phyloP scores from a whole-genome alignment of 352 stramenopile species.

The Globisporangium nagaii region DNA sequence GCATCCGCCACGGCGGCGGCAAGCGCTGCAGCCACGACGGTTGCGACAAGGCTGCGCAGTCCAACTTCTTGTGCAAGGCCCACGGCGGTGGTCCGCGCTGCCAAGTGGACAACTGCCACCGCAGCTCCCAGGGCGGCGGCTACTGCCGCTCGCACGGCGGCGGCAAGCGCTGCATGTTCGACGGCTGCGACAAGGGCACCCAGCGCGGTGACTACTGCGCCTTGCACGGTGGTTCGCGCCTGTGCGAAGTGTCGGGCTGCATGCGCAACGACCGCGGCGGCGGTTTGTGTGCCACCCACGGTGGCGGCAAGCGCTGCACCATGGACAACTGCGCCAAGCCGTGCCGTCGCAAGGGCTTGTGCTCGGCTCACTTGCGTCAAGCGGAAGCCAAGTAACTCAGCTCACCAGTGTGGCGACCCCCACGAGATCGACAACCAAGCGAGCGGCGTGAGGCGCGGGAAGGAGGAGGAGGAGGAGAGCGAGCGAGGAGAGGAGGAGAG shows the following conservation, averaged over 20 bases:
- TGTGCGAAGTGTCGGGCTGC: slow-evolving; percentile 77
- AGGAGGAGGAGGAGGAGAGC: not conserved
- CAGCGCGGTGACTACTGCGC: slow-evolving; percentile 85
- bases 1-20: slow-evolving; percentile 82
- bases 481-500: not conserved
- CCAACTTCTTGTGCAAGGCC: slow-evolving; percentile 83
- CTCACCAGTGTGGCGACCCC: not conserved
- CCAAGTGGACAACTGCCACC: slow-evolving; percentile 55
- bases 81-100: slow-evolving; percentile 82
- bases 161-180: slow-evolving; percentile 81
- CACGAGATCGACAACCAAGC: slow-evolving; percentile 1
- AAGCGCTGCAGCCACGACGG: slow-evolving; percentile 74
- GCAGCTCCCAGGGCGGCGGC: slow-evolving; percentile 72
- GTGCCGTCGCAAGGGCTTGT: slow-evolving; percentile 77
- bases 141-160: slow-evolving; percentile 84
- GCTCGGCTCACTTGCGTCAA: slow-evolving; percentile 69
- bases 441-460: not conserved
- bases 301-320: slow-evolving; percentile 78
- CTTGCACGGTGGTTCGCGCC: slow-evolving; percentile 75
- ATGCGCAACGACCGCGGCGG: slow-evolving; percentile 83
- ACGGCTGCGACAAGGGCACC: slow-evolving; percentile 83
- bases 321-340: slow-evolving; percentile 64
- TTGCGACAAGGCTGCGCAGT: slow-evolving; percentile 79
- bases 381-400: slow-evolving; percentile 20
- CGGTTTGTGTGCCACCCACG: slow-evolving; percentile 71